Percentiles rank a stretch among this genome's conserved stretches.
Conservation (phyloP, 805 yeast species). For the Yarrowia sp. region DNA sequence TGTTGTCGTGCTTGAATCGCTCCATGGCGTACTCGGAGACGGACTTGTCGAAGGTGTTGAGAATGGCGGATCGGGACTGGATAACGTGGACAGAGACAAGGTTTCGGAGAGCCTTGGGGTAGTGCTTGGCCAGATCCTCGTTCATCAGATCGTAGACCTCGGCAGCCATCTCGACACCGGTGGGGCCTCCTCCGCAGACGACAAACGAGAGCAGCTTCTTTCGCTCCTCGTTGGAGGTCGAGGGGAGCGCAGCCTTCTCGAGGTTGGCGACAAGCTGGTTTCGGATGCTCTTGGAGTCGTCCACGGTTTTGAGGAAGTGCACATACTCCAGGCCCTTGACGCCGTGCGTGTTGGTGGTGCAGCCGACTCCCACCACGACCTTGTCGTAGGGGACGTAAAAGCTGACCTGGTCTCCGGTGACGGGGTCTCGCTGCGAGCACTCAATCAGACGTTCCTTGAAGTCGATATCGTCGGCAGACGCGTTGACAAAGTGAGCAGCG, state of each 20-base stretch:
- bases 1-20: conserved; percentile 59
- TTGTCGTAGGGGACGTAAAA: conserved; percentile 73
- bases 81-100: conserved; percentile 65
- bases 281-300: conserved; percentile 58
- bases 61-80: conserved; percentile 64
- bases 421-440: conserved; percentile 48
- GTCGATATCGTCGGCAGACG: conserved; percentile 57
- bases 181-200: conserved; percentile 74
- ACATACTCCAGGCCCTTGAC: conserved; percentile 66
- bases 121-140: conserved; percentile 57
- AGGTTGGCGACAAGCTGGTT: conserved; percentile 53
- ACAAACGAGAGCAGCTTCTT: conserved; percentile 60
- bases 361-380: conserved; percentile 66
- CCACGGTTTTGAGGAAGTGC: conserved; percentile 62
- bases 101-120: conserved; percentile 60
- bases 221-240: conserved; percentile 62
- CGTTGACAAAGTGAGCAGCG: conserved; percentile 62
- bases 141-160: conserved; percentile 64
- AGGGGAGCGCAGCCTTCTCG: conserved; percentile 64
- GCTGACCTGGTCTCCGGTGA: conserved; percentile 42
- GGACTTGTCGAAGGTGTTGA: conserved; percentile 65
- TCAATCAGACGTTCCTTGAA: conserved; percentile 57
- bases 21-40: conserved; percentile 64
- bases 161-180: conserved; percentile 73
- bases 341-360: conserved; percentile 66